Evolutionary conservation across 2,329 filamentous ascomycete genomes (phyloP), one percentile per base, ranked within the genome.

Genomic region (Rosellinia necatrix): DNA sequence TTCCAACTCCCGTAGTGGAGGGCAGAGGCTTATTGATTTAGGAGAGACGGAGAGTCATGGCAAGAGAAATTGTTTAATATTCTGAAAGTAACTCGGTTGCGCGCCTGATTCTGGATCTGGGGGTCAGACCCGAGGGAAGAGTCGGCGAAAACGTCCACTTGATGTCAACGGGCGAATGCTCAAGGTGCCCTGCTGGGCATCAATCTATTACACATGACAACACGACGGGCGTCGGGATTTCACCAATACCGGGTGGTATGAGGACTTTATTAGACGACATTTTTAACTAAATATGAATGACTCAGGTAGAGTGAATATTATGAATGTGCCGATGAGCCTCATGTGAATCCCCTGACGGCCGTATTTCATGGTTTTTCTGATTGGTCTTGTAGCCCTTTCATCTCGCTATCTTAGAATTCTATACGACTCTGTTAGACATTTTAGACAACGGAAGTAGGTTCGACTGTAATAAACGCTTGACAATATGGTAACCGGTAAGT

Each of bases 211-310:
- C 19, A 29, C 25, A 27, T 10, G 29, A n/a, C 19, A 19, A 41
- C 22, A 22, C 19, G 37, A 32, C 27, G 21, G 37, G 43, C 13
- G 22, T 49, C 17, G 24, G 19, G 25, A 25, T 32, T 22, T 37
- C 37, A 35, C 29, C 6, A 43, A 34, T 47, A n/a, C 22, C 13
- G 30, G 15, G 27, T 21, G 13, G 29, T 27, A 37, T 48, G 42
- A 6, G 17, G 5, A 42, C 43, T 7, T 9, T 22, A 42, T 25
- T 35, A 32, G 38, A 27, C 19, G 29, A 15, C 43, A 53, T 27
- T 32, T 38, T 17, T 35, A 25, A 37, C 29, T 17, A 52, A 56
- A 56, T 42, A 49, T 44, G 25, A 50, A 41, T 34, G 25, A 9
- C 9, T 15, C 25, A 35, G 3, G n/a, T 15, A 15, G 37, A n/a